These are phyloP conservation scores for Lithospermum erythrorhizon DNA, from an alignment of 257 asterid species.

Conservation along the genomic window DNA sequence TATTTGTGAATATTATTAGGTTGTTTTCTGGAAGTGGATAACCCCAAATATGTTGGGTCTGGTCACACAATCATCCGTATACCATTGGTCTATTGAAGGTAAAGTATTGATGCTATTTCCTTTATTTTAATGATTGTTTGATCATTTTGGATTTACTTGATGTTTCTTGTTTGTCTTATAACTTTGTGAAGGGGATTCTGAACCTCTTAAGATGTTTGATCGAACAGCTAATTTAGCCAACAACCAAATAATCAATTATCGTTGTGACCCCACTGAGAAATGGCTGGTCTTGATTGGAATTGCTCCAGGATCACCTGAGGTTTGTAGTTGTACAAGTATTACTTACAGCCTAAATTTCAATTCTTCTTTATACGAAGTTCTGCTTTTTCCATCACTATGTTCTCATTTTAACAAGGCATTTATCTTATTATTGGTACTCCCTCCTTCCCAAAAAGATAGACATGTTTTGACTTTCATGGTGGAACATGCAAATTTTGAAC, in stretches of 20 bases:
- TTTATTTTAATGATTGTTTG: not conserved
- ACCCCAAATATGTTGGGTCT: conserved; percentile 86
- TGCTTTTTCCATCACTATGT: not conserved
- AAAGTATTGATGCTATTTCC: not conserved
- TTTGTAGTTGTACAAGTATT: conserved; percentile 18
- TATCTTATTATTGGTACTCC: not conserved
- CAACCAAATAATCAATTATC: conserved; percentile 89
- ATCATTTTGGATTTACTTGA: not conserved
- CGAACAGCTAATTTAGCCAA: conserved; percentile 86
- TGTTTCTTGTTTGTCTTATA: conserved; percentile 1
- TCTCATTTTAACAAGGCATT: not conserved
- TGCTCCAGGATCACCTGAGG: conserved; percentile 99
- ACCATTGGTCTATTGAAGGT: conserved; percentile 97
- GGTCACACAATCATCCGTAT: conserved; percentile 83
- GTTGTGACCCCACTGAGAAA: conserved; percentile 94
- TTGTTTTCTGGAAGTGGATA: conserved; percentile 98
- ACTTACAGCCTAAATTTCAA: not conserved
- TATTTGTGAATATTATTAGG: conserved; percentile 27
- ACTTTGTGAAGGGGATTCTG: conserved; percentile 67
- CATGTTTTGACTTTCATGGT: not conserved
- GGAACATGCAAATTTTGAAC: not conserved
- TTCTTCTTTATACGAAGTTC: not conserved
- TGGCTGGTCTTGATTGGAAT: conserved; percentile 97
- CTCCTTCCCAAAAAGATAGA: not conserved
- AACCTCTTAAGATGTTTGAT: conserved; percentile 90